phyloP scores from a whole-genome alignment of 306 rosid genomes.

The Clitoria ternatea region DNA sequence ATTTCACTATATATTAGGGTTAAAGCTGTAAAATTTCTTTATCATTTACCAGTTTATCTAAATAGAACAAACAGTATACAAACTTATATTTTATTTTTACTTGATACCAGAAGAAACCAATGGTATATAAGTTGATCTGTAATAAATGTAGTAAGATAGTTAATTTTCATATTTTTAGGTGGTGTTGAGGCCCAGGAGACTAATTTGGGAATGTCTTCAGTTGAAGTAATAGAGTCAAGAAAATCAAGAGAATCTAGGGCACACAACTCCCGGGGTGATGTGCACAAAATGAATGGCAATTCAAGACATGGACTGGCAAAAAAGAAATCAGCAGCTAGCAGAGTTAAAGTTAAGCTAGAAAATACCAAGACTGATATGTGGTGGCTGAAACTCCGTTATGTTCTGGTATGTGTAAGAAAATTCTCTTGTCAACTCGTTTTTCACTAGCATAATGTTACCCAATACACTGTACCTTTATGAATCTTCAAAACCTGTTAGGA shows the following conservation, averaged over 20 bases:
- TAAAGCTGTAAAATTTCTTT: neutral
- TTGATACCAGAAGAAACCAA: constrained; percentile 8
- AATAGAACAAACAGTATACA: neutral
- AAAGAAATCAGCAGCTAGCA: constrained; percentile 19
- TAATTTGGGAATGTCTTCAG: constrained; percentile 33
- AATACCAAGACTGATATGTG: constrained; percentile 43
- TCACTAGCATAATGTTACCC: neutral
- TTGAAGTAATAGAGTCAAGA: constrained; percentile 32
- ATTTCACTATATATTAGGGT: neutral
- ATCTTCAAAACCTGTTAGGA: neutral
- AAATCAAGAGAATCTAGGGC: constrained; percentile 33
- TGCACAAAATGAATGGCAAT: constrained; percentile 27
- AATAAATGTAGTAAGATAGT: constrained; percentile 21
- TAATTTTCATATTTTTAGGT: constrained; percentile 52
- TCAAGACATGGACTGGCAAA: constrained; percentile 34
- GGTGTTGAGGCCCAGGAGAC: constrained; percentile 37
- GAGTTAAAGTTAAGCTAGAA: constrained; percentile 32
- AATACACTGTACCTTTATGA: neutral
- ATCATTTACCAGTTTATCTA: neutral
- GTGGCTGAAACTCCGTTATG: constrained; percentile 81
- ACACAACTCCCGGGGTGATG: constrained; percentile 21
- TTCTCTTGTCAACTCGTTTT: constrained; percentile 4
- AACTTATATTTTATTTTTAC: neutral
- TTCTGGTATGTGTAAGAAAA: constrained; percentile 53
- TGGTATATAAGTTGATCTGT: constrained; percentile 9